These are phyloP conservation scores for Tylopilus intermedius DNA, from an alignment of 768 basidiomycete species.

Conservation along the genomic window DNA sequence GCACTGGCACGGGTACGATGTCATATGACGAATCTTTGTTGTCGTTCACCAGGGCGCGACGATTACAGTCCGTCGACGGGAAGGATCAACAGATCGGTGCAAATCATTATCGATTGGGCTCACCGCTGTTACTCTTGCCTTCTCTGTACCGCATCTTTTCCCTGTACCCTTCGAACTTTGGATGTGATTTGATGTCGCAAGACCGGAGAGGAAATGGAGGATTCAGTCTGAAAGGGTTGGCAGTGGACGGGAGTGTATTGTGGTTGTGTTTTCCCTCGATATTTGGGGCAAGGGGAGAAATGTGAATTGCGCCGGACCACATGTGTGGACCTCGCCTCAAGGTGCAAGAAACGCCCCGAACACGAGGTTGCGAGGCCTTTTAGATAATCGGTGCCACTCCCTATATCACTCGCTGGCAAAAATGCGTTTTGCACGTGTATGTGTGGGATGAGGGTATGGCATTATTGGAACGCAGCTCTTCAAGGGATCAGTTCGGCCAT, in stretches of 20 bases:
- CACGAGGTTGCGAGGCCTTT: slow-evolving; percentile 26
- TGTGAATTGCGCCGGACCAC: too few species aligned
- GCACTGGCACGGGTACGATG: slow-evolving; percentile 21
- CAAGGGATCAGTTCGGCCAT: slow-evolving; percentile 8
- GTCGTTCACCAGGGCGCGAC: not conserved
- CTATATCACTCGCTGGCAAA: slow-evolving; percentile 15
- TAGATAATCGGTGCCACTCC: slow-evolving; percentile 23
- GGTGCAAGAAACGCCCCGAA: slow-evolving; percentile 16
- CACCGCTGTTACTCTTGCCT: slow-evolving; percentile 27
- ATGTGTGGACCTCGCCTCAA: slow-evolving; percentile 4
- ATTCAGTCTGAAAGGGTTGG: not conserved
- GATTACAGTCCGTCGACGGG: slow-evolving; percentile 9
- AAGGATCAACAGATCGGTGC: slow-evolving; percentile 13
- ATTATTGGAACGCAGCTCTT: not conserved
- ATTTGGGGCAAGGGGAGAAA: not conserved
- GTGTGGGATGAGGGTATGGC: slow-evolving; percentile 5
- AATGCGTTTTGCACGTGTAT: slow-evolving; percentile 23
- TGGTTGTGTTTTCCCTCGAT: not conserved
- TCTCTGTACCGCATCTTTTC: slow-evolving; percentile 23
- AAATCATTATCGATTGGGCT: slow-evolving; percentile 8
- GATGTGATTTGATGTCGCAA: not conserved
- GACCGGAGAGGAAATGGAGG: not conserved
- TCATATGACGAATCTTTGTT: slow-evolving; percentile 31
- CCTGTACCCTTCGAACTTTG: not conserved
- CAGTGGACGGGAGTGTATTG: not conserved